A percentile compares a stretch with the other conserved stretches of the same genome.
Conservation (phyloP, 163 green algal species). For the Chloromonas sp. region DNA sequence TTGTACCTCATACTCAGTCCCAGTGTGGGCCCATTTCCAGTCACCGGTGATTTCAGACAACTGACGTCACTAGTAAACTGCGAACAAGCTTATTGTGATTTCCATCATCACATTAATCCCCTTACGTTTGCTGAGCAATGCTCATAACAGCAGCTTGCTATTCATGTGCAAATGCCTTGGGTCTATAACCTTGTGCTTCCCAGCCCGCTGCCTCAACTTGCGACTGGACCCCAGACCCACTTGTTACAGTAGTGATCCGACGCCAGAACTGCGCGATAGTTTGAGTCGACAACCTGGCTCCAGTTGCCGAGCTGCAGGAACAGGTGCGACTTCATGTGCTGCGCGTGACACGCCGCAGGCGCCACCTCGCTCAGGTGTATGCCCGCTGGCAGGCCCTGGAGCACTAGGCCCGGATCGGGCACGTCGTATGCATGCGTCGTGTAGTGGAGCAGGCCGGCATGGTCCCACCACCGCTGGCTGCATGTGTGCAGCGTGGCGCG, state of each 20-base stretch:
- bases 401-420: neutral
- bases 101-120: too few species aligned
- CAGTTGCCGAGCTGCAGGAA: conserved; percentile 26
- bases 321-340: conserved; percentile 30
- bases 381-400: neutral
- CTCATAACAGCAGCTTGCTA: too few species aligned
- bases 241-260: neutral
- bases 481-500: neutral
- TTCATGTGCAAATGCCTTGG: too few species aligned
- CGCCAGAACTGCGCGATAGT: conserved; percentile 2
- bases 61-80: too few species aligned
- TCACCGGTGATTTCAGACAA: too few species aligned
- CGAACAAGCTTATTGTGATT: too few species aligned
- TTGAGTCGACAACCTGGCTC: conserved; percentile 12
- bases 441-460: conserved; percentile 2
- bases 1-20: too few species aligned
- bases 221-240: neutral
- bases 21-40: too few species aligned
- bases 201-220: too few species aligned
- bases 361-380: neutral
- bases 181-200: too few species aligned
- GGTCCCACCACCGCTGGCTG: neutral
- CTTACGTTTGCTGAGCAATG: too few species aligned
- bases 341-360: conserved; percentile 12
- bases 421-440: conserved; percentile 1